A percentile compares a stretch with the other conserved stretches of the same genome.
Evolutionary conservation across 2,329 filamentous ascomycete genomes (phyloP).

Genomic region (Aspergillus quadricinctus): DNA sequence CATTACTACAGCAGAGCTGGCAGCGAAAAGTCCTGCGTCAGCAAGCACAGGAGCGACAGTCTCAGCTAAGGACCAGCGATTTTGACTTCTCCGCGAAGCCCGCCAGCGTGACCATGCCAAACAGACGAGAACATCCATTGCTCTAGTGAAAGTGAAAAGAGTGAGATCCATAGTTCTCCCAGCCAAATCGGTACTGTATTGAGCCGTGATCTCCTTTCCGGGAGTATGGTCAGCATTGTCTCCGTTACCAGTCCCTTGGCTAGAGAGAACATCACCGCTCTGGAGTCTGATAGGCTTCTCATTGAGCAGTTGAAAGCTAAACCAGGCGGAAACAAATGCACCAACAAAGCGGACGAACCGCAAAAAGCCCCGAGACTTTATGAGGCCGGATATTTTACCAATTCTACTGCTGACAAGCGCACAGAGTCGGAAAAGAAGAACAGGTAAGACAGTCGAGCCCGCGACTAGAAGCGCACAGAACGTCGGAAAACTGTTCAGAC

Average conservation of each 20-base stretch:
- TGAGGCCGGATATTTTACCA: slow-evolving; percentile 13
- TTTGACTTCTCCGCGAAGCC: slow-evolving; percentile 26
- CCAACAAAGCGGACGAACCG: slow-evolving; percentile 40
- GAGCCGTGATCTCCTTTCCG: slow-evolving; percentile 8
- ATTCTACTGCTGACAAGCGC: slow-evolving; percentile 18
- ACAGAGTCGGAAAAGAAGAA: slow-evolving; percentile 24
- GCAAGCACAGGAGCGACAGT: slow-evolving; percentile 41
- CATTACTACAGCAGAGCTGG: slow-evolving; percentile 74
- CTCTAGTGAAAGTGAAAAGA: slow-evolving; percentile 69
- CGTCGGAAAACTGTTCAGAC: slow-evolving; percentile 47
- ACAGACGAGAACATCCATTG: slow-evolving; percentile 66
- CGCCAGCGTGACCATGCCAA: slow-evolving; percentile 57
- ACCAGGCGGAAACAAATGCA: slow-evolving; percentile 47
- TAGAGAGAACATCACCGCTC: slow-evolving; percentile 6
- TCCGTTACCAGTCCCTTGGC: slow-evolving; percentile 3
- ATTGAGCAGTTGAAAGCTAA: slow-evolving; percentile 49
- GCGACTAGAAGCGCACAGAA: slow-evolving; percentile 51
- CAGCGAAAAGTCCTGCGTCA: slow-evolving; percentile 68
- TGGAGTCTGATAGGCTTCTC: slow-evolving; percentile 23
- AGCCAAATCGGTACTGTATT: slow-evolving; percentile 43
- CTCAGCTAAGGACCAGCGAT: slow-evolving; percentile 37
- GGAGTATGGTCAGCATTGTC: slow-evolving; percentile 2
- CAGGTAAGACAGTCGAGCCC: slow-evolving; percentile 47
- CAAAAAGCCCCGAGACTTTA: slow-evolving; percentile 13
- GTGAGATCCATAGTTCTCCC: slow-evolving; percentile 79